Evolutionary conservation across 371 early-diverging fungal species (phyloP).

Genomic region (Mucor mucedo): DNA sequence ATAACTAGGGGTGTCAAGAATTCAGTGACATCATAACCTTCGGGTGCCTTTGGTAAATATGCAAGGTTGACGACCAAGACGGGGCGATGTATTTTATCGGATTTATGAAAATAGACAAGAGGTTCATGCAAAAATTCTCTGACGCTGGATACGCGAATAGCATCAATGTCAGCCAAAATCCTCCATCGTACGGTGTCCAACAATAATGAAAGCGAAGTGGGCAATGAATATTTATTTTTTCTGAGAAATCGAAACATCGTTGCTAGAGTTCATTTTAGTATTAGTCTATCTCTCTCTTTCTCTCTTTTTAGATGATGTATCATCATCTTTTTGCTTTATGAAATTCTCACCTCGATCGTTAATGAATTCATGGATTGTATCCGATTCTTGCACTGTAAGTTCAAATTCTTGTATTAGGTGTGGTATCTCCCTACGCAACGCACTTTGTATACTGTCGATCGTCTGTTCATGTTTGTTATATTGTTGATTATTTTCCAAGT

Average conservation of each 20-base stretch:
- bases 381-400: constrained; percentile 29
- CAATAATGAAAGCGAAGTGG: constrained; percentile 39
- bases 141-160: constrained; percentile 17
- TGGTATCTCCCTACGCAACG: constrained; percentile 43
- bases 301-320: neutral
- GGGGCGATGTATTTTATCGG: constrained; percentile 42
- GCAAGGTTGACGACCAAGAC: constrained; percentile 40
- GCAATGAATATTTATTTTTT: constrained; percentile 41
- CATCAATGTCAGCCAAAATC: constrained; percentile 35
- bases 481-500: constrained; percentile 27
- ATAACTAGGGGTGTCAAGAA: constrained; percentile 39
- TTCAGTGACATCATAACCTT: constrained; percentile 24
- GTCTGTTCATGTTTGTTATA: constrained; percentile 28
- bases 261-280: constrained; percentile 22
- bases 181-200: constrained; percentile 52
- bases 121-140: constrained; percentile 32
- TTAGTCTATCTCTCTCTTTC: neutral
- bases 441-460: constrained; percentile 44
- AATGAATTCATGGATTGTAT: constrained; percentile 39
- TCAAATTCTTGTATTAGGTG: constrained; percentile 42
- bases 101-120: constrained; percentile 45
- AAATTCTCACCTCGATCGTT: constrained; percentile 38
- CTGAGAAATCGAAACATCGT: constrained; percentile 50
- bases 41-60: constrained; percentile 30
- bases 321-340: no score